A percentile compares a stretch with the other conserved stretches of the same genome.
These are phyloP conservation scores for Cyberlindnera mrakii DNA, from an alignment of 805 yeast genomes.

Conservation along the genomic window DNA sequence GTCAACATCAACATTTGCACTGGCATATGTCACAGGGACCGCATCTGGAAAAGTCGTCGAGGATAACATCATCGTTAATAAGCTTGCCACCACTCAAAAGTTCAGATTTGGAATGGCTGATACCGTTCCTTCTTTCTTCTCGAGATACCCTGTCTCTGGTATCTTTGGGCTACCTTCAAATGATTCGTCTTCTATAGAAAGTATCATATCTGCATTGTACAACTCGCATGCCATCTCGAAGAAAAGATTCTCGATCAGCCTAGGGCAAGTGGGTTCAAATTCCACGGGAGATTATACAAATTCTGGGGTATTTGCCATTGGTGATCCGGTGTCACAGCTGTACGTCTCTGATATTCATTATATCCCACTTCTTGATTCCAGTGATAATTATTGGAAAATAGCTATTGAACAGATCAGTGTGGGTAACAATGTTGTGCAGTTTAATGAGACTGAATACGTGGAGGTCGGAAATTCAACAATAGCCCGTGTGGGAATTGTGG, in stretches of 20 bases:
- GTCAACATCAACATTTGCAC: conserved; percentile 32
- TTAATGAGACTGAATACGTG: conserved; percentile 20
- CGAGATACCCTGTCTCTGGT: conserved; percentile 49
- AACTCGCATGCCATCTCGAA: conserved; percentile 28
- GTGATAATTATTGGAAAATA: conserved; percentile 47
- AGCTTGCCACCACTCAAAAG: conserved; percentile 29
- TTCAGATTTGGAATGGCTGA: conserved; percentile 50
- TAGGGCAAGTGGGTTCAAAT: conserved; percentile 28
- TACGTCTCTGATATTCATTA: conserved; percentile 38
- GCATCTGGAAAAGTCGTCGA: conserved; percentile 44
- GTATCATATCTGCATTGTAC: conserved; percentile 36
- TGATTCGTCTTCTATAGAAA: conserved; percentile 30
- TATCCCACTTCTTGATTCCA: conserved; percentile 29
- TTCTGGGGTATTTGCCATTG: conserved; percentile 39
- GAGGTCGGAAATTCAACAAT: conserved; percentile 9
- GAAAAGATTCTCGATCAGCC: conserved; percentile 38
- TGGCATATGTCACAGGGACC: conserved; percentile 47
- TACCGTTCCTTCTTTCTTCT: conserved; percentile 47
- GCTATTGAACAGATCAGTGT: conserved; percentile 33
- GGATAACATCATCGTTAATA: conserved; percentile 28
- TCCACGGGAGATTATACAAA: conserved; percentile 17
- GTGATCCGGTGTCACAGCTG: conserved; percentile 31
- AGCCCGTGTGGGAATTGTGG: conserved; percentile 44
- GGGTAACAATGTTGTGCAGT: conserved; percentile 27
- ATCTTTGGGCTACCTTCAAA: conserved; percentile 52